Evolutionary conservation across 208 protist genomes (phyloP), one percentile per base, ranked within the genome.

Genomic region (Acanthamoeba sp.): DNA sequence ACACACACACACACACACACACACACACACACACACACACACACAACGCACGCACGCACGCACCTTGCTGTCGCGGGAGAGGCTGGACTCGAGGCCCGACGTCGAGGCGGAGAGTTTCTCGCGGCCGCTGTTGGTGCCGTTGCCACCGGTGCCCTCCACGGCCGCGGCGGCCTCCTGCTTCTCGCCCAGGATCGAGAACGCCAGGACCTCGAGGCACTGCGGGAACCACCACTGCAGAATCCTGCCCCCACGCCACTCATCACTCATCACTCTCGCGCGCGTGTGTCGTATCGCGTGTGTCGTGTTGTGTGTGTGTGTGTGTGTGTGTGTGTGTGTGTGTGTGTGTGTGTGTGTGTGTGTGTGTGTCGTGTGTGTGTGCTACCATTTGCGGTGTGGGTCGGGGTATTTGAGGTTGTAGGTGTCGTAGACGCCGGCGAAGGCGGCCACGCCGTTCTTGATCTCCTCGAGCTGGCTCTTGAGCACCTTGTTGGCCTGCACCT

Each of bases 151-250:
- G 9, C 55, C 52, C 27, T 66, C 82, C 18, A 90, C n/a, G 22
- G 55, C 82, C 10, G 55, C 52, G 2, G 82, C 55, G 32, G 45
- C 82, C 82, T 90, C 82, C 32, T 90, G 42, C 55, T 91, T 91
- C 32, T 64, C 59, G 20, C 55, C 59, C 34, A 91, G 55, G 29
- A 91, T 64, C 27, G 36, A 71, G 84, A 73, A 71, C n/a, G 55
- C 50, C 84, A 91, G 40, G 38, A 91, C 84, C 34, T 91, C 84
- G 22, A 91, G 59, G 40, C 84, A 91, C 22, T 91, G 84, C 16
- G 55, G 84, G 38, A 91, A 91, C 84, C 84, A 85, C 76, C 76
- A 85, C 76, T 85, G 76, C 42, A 85, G 27, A 36, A 85, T 85
- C 76, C 76, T 85, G 22, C 45, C 22, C 27, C 18, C 22, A 27